Evolutionary conservation across 345 rosid genomes (phyloP).

Genomic region (Boechera retrofracta): DNA sequence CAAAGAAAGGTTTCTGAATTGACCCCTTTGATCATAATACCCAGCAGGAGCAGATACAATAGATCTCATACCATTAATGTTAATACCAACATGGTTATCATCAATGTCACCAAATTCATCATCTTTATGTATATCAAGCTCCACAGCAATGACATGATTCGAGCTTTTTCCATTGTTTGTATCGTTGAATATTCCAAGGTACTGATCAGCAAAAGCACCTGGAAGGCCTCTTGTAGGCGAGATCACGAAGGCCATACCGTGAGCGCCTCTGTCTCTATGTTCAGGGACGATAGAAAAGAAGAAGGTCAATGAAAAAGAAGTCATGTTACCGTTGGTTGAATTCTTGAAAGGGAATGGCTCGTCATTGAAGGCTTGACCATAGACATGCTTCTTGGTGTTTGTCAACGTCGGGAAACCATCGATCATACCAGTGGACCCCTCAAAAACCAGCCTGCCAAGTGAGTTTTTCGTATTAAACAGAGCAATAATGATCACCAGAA

Average conservation of each 20-base stretch:
- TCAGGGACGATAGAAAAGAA: conserved; percentile 69
- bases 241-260: conserved; percentile 77
- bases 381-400: conserved; percentile 47
- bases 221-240: conserved; percentile 56
- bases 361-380: conserved; percentile 76
- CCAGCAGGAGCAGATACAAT: conserved; percentile 61
- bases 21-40: conserved; percentile 49
- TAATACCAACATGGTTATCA: conserved; percentile 82
- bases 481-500: conserved; percentile 2
- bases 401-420: conserved; percentile 62
- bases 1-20: conserved; percentile 45
- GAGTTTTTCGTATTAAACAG: conserved; percentile 7
- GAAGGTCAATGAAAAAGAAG: conserved; percentile 76
- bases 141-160: conserved; percentile 74
- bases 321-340: conserved; percentile 39
- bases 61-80: conserved; percentile 63
- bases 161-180: conserved; percentile 53
- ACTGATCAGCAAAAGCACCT: conserved; percentile 62
- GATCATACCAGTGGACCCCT: neutral
- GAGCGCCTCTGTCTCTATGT: conserved; percentile 63
- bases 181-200: conserved; percentile 63
- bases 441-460: neutral
- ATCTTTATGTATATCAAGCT: conserved; percentile 71
- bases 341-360: conserved; percentile 54
- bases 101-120: conserved; percentile 66